phyloP scores from a whole-genome alignment of 2,329 filamentous ascomycete species.

The Camillea tinctor region DNA sequence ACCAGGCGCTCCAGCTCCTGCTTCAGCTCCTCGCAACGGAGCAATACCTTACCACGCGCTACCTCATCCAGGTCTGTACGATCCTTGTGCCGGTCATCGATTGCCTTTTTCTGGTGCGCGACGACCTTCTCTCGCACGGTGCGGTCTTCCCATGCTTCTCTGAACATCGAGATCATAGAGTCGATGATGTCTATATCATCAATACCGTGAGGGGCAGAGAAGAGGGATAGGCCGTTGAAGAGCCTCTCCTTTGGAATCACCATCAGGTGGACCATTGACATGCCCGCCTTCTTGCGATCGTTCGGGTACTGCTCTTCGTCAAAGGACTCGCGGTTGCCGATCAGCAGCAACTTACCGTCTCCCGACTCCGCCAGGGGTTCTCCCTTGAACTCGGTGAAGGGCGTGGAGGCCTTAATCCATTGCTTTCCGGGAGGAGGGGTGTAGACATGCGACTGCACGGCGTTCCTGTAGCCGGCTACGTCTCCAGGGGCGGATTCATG shows the following conservation, averaged over 20 bases:
- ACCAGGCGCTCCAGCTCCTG: constrained; percentile 6
- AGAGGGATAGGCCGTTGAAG: constrained; percentile 25
- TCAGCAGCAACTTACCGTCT: constrained; percentile 9
- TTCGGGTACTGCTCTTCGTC: constrained; percentile 16
- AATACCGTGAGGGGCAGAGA: too few relatives aligned
- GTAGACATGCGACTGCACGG: too few relatives aligned
- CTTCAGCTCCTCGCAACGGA: constrained; percentile 11
- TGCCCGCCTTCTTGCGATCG: constrained; percentile 9
- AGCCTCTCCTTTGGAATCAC: constrained; percentile 16
- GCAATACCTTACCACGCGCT: neutral
- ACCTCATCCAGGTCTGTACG: neutral
- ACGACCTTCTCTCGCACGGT: constrained; percentile 7
- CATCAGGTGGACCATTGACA: constrained; percentile 26
- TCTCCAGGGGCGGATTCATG: constrained; percentile 9
- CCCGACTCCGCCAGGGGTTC: neutral
- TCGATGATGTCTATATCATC: constrained; percentile 13
- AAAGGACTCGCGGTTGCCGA: constrained; percentile 23
- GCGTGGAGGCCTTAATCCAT: constrained; percentile 13
- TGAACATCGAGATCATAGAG: constrained; percentile 17
- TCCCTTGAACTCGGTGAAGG: constrained; percentile 12
- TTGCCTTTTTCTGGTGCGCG: constrained; percentile 10
- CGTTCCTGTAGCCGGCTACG: constrained; percentile 11
- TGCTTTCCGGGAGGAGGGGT: too few relatives aligned
- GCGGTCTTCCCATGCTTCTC: constrained; percentile 2
- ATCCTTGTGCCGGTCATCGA: neutral